Base-by-base conservation (phyloP, 345 rosid genomes). In the Arabidopsis suecica region DNA sequence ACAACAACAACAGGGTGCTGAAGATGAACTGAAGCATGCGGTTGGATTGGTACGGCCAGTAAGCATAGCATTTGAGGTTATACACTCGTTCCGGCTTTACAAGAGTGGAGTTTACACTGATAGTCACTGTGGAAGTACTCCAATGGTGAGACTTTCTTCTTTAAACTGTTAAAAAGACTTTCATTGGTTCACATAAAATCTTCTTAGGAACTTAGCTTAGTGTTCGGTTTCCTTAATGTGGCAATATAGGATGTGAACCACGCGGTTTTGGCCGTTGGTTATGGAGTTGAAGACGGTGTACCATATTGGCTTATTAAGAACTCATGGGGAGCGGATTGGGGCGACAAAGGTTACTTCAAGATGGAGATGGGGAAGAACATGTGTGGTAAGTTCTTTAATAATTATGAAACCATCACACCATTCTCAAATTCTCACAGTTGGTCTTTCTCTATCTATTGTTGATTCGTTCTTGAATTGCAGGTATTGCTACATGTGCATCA, bases 321-420 rank as follows among this genome's bases (percentile, higher is more conserved):
- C 85, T 94, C 98, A 16, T 88, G 97, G 97, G 97, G 97, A 61
- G 82, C 32, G 28, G 42, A 51, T 18, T 94, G 97, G 97, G 97
- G 98, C 1, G 86, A 84, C 71, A 56, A 82, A 45, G 97, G 99
- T 37, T 92, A 90, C 86, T 95, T 95, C 84, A 95, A 92, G 88
- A 92, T 92, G 96, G 96, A 88, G 73, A 25, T 88, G 85, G 97
- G 97, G 48, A 91, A 88, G 78, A 94, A 91, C 88, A 94, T 91
- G 97, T 88, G 98, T 71, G 98, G 98, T 94, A 80, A 85, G 96
- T 71, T 72, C 40, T 75, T 23, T 33, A 62, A 68, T 54, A 18
- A 22, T 78, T 18, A 9, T 42, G 49, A 50, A 54, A 64, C 51
- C 13, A 53, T 40, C 22, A 33, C 3, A 25, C 22, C 9, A 28